Evolutionary conservation across 2,329 filamentous ascomycete species (phyloP).

Genomic region (Septoria petroselini): DNA sequence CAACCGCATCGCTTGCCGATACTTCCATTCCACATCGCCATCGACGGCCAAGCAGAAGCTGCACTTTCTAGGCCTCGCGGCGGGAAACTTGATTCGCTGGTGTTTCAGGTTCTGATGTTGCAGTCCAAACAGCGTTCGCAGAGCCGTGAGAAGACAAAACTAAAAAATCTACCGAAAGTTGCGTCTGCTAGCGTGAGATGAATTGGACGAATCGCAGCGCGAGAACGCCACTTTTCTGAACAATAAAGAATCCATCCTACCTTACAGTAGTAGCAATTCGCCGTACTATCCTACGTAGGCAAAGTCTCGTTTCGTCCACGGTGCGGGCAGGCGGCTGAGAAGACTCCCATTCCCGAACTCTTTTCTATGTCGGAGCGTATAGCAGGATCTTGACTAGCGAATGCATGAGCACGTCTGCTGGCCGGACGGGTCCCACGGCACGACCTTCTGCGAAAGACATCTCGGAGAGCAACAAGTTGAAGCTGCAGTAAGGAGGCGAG

Average conservation of each 20-base stretch:
- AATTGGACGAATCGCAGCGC: conserved; percentile 2
- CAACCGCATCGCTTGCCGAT: neutral
- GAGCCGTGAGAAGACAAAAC: no score
- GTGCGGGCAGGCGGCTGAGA: conserved; percentile 8
- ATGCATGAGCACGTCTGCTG: conserved; percentile 6
- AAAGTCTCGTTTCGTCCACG: neutral
- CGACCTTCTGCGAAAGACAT: neutral
- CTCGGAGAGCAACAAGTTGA: neutral
- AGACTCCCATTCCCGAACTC: neutral
- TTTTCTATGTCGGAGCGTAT: conserved; percentile 1
- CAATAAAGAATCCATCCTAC: no score
- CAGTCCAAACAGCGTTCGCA: neutral
- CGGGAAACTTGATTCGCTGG: neutral
- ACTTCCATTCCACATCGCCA: neutral
- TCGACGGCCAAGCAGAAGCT: neutral
- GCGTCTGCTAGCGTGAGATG: neutral
- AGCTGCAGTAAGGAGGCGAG: conserved; percentile 3
- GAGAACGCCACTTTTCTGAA: conserved; percentile 9
- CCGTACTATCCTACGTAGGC: conserved; percentile 3
- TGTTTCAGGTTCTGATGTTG: neutral
- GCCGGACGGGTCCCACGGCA: conserved; percentile 8
- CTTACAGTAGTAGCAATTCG: no score
- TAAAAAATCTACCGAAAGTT: neutral
- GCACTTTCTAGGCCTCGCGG: neutral
- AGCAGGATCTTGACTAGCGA: conserved; percentile 6